Base-by-base conservation (phyloP, 1,284 basidiomycete species). In the Cryptococcus sp. region DNA sequence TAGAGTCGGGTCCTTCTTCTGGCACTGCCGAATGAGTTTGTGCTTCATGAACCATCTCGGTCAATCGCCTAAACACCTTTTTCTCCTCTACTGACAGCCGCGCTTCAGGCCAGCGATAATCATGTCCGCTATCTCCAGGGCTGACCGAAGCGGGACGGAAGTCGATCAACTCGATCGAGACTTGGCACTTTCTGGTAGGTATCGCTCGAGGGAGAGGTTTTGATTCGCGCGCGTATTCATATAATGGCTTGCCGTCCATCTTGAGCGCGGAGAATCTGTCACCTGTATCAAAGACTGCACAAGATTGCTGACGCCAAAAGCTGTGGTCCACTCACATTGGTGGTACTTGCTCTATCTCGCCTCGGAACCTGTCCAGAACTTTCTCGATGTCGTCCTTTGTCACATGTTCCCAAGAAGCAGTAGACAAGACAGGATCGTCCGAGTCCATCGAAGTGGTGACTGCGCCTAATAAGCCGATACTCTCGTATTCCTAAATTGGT, bases 381-480 rank as follows among this genome's bases (percentile, higher is more conserved):
- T 79, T 78, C 71, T 92, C 87, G 46, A 98, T 83, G 53, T 84
- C 79, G 60, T 90, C 88, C 54, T 82, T 83, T 1, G 92, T 93
- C 56, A 99, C 84, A 74, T 93, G 90, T 51, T 84, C 82, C 87
- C 89, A 95, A 10, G 88, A 85, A 25, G 89, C 88, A 51, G 85
- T 81, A 54, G 88, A 83, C 54, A 94, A 84, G 54, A 87, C 82
- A 19, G 86, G 83, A 26, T 93, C 93, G 68, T 96, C 86, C 61
- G 88, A 87, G 74, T 99, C 96, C 78, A 96, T 98, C 1, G 89
- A 88, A 66, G 97, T 93, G 3, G 96, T 99, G 71, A 95, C 88
- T 66, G 90, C 93, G 5, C 96, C 96, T 2, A 99, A 83, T 8
- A 99, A 78, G 62, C 91, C 95, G 1, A 89, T 94, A 22, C 92